Base-by-base conservation (phyloP, 179 eudicot genomes). In the Spergularia azorica region DNA sequence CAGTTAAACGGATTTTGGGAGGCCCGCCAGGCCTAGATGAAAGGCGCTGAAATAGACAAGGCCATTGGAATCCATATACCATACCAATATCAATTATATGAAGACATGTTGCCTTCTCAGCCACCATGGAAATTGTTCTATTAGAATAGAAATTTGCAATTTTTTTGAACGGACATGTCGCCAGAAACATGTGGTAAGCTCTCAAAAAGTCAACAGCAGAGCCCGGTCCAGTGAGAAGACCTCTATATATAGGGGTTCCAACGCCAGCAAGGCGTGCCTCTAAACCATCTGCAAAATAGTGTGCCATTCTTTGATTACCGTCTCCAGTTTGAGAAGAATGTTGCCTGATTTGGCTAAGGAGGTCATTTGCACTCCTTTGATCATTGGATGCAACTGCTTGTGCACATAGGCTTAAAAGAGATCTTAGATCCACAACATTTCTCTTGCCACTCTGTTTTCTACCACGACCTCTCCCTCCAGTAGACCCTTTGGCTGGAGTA, bases 231-330 rank as follows among this genome's bases (percentile, higher is more conserved):
- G 84, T 80, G 3, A 83, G 38, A 51, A 87, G 63, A 43, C 79
- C 79, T 2, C 65, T 77, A 74, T 80, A 84, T 67, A 84, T 83
- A 7, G 81, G 85, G 3, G 86, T 82, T 54, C 88, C 87, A 17
- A 79, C 86, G 13, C 88, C 87, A 61, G 87, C 86, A 74, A 87
- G 81, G 41, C 84, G 88, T 6, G 93, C 97, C 79, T 92, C 93
- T n/a, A 92, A 89, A 20, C 91, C 97, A 55, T 88, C 74, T 0
- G 95, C 97, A 82, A 92, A 92, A 74, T 86, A 92, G 76, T 87
- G 86, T 0, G 93, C 93, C 80, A 90, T 60, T 82, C 97, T 88
- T 82, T 92, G 95, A 79, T 83, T 88, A 52, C 91, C 97, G 60
- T 90, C 90, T 14, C 97, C 97, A 0, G 59, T 50, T 4, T 84